Conservation (phyloP, 192 early-diverging fungal genomes). For the Coemansia sp. region DNA sequence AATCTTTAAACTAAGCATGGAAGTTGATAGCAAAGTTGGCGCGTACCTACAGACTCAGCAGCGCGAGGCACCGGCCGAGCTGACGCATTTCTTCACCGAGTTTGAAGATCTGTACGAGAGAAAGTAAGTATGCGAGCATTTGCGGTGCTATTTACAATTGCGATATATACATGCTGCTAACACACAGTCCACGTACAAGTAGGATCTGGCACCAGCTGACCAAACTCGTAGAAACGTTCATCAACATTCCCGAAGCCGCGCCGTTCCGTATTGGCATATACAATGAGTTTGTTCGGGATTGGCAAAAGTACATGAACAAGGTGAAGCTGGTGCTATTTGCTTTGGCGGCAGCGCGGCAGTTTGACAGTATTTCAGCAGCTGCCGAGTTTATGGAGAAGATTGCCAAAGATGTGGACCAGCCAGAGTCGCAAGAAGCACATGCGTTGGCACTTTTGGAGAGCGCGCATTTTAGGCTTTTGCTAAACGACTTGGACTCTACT, state of each 20-base stretch:
- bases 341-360: slow-evolving; percentile 70
- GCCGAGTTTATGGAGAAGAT: slow-evolving; percentile 74
- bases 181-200: background rate
- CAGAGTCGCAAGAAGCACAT: slow-evolving; percentile 78
- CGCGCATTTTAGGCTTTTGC: slow-evolving; percentile 77
- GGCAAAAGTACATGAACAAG: slow-evolving; percentile 93
- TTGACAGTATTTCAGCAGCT: slow-evolving; percentile 67
- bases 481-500: slow-evolving; percentile 80
- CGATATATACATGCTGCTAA: background rate
- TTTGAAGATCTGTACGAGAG: slow-evolving; percentile 94
- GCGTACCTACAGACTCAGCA: slow-evolving; percentile 69
- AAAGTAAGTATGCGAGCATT: slow-evolving; percentile 65
- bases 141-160: too few relatives aligned
- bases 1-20: slow-evolving; percentile 46
- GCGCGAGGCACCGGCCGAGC: slow-evolving; percentile 62
- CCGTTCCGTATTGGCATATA: slow-evolving; percentile 80
- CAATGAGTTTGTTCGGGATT: slow-evolving; percentile 90
- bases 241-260: slow-evolving; percentile 73
- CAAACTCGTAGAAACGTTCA: slow-evolving; percentile 71
- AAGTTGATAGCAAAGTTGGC: slow-evolving; percentile 76
- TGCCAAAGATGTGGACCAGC: slow-evolving; percentile 68
- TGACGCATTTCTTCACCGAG: slow-evolving; percentile 75
- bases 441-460: slow-evolving; percentile 83
- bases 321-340: slow-evolving; percentile 86
- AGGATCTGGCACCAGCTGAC: slow-evolving; percentile 99